phyloP scores from a whole-genome alignment of 768 basidiomycete species.

The Solioccasus polychromus region DNA sequence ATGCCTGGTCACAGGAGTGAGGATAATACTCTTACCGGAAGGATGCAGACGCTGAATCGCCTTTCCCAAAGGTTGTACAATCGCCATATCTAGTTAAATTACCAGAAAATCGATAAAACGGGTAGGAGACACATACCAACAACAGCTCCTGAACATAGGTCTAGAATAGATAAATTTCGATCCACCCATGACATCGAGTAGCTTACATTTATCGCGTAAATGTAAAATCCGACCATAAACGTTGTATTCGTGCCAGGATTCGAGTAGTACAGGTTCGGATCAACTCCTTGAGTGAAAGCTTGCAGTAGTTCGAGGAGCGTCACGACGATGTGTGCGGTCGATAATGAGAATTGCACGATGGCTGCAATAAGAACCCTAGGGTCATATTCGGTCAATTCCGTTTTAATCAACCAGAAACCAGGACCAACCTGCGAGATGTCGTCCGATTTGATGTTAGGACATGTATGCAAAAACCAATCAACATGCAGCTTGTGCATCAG shows the following conservation, averaged over 20 bases:
- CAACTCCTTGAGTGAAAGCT: slow-evolving; percentile 9
- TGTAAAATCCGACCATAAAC: slow-evolving; percentile 15
- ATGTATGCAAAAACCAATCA: slow-evolving; percentile 11
- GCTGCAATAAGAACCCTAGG: slow-evolving; percentile 12
- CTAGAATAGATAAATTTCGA: slow-evolving; percentile 2
- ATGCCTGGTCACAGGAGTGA: not conserved
- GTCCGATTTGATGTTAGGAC: slow-evolving; percentile 2
- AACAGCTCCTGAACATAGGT: slow-evolving; percentile 18
- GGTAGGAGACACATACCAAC: slow-evolving; percentile 6
- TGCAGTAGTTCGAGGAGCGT: slow-evolving; percentile 13
- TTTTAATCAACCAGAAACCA: too few relatives aligned
- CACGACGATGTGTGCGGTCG: slow-evolving; percentile 13
- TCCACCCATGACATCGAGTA: not conserved
- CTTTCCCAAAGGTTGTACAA: slow-evolving; percentile 16
- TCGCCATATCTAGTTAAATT: slow-evolving; percentile 19
- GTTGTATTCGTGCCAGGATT: slow-evolving; percentile 2
- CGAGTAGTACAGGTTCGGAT: slow-evolving; percentile 10
- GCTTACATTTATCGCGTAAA: slow-evolving; percentile 21
- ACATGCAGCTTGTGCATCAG: slow-evolving; percentile 8
- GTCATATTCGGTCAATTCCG: too few relatives aligned
- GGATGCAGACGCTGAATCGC: slow-evolving; percentile 5
- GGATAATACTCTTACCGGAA: slow-evolving; percentile 11
- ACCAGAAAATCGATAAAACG: not conserved
- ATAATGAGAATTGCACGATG: slow-evolving; percentile 15
- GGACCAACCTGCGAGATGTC: slow-evolving; percentile 7